Conservation (phyloP, 495 filamentous ascomycete species). For the Immersiella caudata region DNA sequence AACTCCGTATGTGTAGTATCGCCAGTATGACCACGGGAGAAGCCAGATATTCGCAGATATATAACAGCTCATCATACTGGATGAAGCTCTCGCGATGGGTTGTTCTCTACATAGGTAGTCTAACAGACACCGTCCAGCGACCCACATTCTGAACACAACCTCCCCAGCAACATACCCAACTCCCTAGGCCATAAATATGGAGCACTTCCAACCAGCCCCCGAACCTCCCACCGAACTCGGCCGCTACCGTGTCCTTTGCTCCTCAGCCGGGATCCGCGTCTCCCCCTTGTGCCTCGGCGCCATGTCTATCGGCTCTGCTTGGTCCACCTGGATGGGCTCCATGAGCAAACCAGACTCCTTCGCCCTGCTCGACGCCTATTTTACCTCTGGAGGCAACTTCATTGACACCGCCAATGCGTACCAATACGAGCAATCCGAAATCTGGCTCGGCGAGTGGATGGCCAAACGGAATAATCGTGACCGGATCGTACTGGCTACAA, state of each 20-base stretch:
- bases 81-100: too few species aligned
- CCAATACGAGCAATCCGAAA: constrained; percentile 64
- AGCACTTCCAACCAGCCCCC: constrained; percentile 39
- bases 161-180: background rate
- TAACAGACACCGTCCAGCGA: too few species aligned
- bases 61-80: too few species aligned
- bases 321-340: constrained; percentile 33
- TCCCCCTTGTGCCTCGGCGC: constrained; percentile 64
- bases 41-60: background rate
- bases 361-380: constrained; percentile 59
- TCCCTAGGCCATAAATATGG: background rate
- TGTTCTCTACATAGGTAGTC: too few species aligned
- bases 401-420: constrained; percentile 72
- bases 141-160: too few species aligned
- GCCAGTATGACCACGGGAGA: too few species aligned
- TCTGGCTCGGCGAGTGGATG: constrained; percentile 66
- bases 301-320: constrained; percentile 64
- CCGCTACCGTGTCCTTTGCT: constrained; percentile 62
- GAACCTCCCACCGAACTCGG: constrained; percentile 59
- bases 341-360: constrained; percentile 32
- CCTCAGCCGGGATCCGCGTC: constrained; percentile 61
- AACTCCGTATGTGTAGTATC: too few species aligned
- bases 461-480: constrained; percentile 53
- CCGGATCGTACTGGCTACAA: constrained; percentile 65
- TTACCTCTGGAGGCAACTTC: constrained; percentile 59